Percentiles rank a stretch among this genome's conserved stretches.
These are phyloP conservation scores for Lenwebbia sp. DNA, from an alignment of 345 rosid genomes.

Conservation along the genomic window DNA sequence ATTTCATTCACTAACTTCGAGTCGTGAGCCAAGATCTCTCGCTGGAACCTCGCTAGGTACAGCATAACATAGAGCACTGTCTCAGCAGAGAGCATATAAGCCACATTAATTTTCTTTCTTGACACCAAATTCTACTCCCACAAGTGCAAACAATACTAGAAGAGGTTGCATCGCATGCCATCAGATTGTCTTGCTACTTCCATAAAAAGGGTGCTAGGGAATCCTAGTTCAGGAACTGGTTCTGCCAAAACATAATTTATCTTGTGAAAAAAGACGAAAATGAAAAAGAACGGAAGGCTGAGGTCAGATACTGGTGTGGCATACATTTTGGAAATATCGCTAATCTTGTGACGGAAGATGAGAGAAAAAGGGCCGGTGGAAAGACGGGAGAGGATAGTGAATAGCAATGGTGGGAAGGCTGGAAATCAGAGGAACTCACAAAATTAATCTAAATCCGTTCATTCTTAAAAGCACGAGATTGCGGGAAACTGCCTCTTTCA, in stretches of 20 bases:
- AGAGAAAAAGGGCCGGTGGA: neutral
- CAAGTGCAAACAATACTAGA: neutral
- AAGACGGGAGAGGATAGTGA: neutral
- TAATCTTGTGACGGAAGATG: neutral
- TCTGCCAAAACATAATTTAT: neutral
- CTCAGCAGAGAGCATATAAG: neutral
- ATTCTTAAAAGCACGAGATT: neutral
- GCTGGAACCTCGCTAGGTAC: slow-evolving; percentile 44
- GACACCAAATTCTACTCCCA: neutral
- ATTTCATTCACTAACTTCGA: slow-evolving; percentile 27
- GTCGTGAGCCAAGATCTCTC: slow-evolving; percentile 49
- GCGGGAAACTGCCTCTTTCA: neutral
- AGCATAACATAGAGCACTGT: slow-evolving; percentile 5
- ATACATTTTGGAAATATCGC: neutral
- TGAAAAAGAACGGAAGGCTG: neutral
- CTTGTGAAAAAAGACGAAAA: neutral
- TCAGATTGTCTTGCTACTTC: neutral
- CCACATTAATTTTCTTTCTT: neutral
- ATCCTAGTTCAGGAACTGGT: neutral
- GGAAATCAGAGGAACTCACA: no score
- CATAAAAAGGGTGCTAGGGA: neutral
- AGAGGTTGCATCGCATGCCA: neutral
- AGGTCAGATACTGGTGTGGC: neutral
- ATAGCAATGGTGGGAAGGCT: no score
- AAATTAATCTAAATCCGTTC: no score